These are phyloP conservation scores for Neoascochyta sp. DNA, from an alignment of 2,329 filamentous ascomycete species.

Conservation along the genomic window DNA sequence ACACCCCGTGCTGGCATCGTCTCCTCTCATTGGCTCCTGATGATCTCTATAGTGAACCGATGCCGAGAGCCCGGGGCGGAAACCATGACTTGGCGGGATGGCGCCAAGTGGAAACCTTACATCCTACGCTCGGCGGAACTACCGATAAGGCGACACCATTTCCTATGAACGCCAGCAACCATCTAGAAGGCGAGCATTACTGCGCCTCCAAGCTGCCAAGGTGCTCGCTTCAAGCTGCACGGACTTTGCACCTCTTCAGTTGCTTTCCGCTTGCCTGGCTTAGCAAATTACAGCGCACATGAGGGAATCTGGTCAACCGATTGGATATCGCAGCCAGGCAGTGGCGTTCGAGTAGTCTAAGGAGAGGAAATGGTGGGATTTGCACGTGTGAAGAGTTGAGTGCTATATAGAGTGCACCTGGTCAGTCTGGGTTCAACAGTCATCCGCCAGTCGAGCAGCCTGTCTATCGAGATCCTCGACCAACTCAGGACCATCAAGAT, in stretches of 20 bases:
- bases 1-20: slow-evolving; percentile 9
- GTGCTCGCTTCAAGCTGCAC: slow-evolving; percentile 1
- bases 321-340: slow-evolving; percentile 7
- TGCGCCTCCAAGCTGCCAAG: slow-evolving; percentile 15
- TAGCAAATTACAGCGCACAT: slow-evolving; percentile 11
- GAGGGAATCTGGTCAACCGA: slow-evolving; percentile 7
- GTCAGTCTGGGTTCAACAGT: slow-evolving; percentile 2
- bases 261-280: slow-evolving; percentile 5
- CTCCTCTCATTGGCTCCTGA: slow-evolving; percentile 11
- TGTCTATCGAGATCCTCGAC: slow-evolving; percentile 8
- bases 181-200: slow-evolving; percentile 2
- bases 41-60: slow-evolving; percentile 1
- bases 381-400: slow-evolving; percentile 2
- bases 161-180: slow-evolving; percentile 3
- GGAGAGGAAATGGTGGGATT: slow-evolving; percentile 2
- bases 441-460: slow-evolving; percentile 8
- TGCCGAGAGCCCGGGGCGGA: slow-evolving; percentile 15
- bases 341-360: slow-evolving; percentile 8
- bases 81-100: slow-evolving; percentile 10
- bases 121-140: slow-evolving; percentile 12
- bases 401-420: slow-evolving; percentile 14
- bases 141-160: slow-evolving; percentile 5
- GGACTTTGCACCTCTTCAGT: slow-evolving; percentile 2
- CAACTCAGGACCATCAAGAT: slow-evolving; percentile 17
- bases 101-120: slow-evolving; percentile 15